Base-by-base conservation (phyloP, 1,284 basidiomycete species). In the Moesziomyces sp. region DNA sequence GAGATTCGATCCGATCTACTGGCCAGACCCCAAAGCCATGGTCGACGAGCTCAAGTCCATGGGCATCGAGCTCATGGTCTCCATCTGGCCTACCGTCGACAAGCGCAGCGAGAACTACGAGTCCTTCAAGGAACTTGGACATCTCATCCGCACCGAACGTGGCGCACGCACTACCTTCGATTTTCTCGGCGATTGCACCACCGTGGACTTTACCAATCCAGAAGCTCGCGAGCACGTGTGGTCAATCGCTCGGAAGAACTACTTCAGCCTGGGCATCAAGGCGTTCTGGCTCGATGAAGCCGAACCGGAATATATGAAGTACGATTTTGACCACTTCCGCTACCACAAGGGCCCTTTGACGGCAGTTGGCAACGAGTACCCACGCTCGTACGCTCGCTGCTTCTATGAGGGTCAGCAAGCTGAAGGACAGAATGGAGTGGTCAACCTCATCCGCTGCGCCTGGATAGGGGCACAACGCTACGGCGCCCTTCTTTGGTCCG, bases 271-370 rank as follows among this genome's bases (percentile, higher is more conserved):
- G 6, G 66, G 66, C 46, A 46, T 69, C 54, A 48, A 45, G 10
- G 30, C 51, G 48, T 69, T 69, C 47, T 69, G 66, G 66, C 60
- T 69, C 26, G 66, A 69, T 42, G 66, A 69, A 40, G 55, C 66
- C 7, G 66, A 69, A 49, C 66, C 66, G 1, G 66, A 69, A 33
- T 69, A 58, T 16, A 14, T 51, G 26, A 46, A 47, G 46, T 69
- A 69, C 50, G 54, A 47, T 21, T 69, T 58, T 16, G 66, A 69
- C 46, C 55, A 69, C 45, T 69, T 58, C 47, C 59, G 66, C n/a
- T 62, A 58, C 40, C 46, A 52, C 24, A 11, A 51, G 3, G 59
- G 65, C n/a, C 57, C 66, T 19, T 21, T 62, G 18, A 30, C 63
- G 21, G 45, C 46, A 5, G 66, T 69, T 0, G 66, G 66, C 2